Evolutionary conservation across 495 filamentous ascomycete species (phyloP).

Genomic region (Friedmanniomyces endolithicus): DNA sequence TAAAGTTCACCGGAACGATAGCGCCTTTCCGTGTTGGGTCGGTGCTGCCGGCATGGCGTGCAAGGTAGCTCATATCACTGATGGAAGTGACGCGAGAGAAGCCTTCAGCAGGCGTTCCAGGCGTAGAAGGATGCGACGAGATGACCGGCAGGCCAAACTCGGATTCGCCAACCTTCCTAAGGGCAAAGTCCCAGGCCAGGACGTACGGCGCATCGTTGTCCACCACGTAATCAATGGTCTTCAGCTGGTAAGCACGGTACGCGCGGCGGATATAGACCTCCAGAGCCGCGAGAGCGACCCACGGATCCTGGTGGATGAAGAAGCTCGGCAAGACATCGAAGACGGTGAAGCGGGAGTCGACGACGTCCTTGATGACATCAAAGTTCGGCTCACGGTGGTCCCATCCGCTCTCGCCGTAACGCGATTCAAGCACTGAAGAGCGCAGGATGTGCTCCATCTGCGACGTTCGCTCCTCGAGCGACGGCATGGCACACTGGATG

Average conservation of each 20-base stretch:
- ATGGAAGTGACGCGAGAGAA: slow-evolving; percentile 71
- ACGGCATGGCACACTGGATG: slow-evolving; percentile 92
- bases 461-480: slow-evolving; percentile 79
- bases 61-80: slow-evolving; percentile 86
- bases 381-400: slow-evolving; percentile 85
- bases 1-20: slow-evolving; percentile 78
- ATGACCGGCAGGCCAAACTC: slow-evolving; percentile 73
- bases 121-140: slow-evolving; percentile 66
- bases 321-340: slow-evolving; percentile 91
- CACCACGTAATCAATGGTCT: slow-evolving; percentile 75
- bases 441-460: slow-evolving; percentile 99
- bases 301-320: slow-evolving; percentile 85
- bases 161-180: slow-evolving; percentile 79
- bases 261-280: slow-evolving; percentile 95
- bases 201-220: slow-evolving; percentile 66
- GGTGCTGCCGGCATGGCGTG: slow-evolving; percentile 47
- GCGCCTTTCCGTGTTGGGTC: slow-evolving; percentile 88
- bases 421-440: slow-evolving; percentile 90
- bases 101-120: slow-evolving; percentile 60
- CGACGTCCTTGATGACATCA: slow-evolving; percentile 84
- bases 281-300: slow-evolving; percentile 86
- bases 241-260: slow-evolving; percentile 86
- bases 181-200: slow-evolving; percentile 87
- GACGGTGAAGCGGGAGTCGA: slow-evolving; percentile 96
- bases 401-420: slow-evolving; percentile 95